Evolutionary conservation across 1,284 basidiomycete genomes (phyloP), one percentile per base, ranked within the genome.

Genomic region (Puccinia polysora): DNA sequence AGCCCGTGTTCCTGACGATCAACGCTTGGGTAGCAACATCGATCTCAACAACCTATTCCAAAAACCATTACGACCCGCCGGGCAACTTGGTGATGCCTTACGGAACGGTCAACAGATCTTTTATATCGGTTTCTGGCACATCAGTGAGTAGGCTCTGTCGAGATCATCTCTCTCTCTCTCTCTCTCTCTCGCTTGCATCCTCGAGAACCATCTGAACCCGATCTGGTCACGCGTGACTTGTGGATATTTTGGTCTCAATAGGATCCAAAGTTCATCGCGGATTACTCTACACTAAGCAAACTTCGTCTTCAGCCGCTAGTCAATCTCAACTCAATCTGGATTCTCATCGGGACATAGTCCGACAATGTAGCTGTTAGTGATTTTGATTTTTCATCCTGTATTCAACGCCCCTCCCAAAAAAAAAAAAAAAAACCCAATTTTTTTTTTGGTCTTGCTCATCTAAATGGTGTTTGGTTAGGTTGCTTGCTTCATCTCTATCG

Each of bases 251-350:
- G 53, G 34, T 50, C 18, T 20, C 4, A 20, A 7, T 52, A 71
- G 68, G 68, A 38, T 71, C 68, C 12, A 71, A 71, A 59, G 53
- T 71, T 32, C 68, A 71, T 45, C 56, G 68, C 6, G 68, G 68
- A 28, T 43, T 71, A 40, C 47, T 71, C 1, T 71, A 60, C 43
- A 53, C 68, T n/a, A 55, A 47, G 18, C 56, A 62, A 40, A 40
- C 58, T 14, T 40, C 36, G 5, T 40, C 36, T 25, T 30, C 60
- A 28, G 14, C n/a, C 25, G 50, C 18, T 5, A 7, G 34, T 6
- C 25, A 32, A 32, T 34, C 53, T 38, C 7, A 38, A 62, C 38
- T 71, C 47, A 71, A 71, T 34, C 28, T 71, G n/a, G 56, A 53
- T 55, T 25, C 49, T 15, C 68, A 71, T 52, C 68, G 58, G n/a